Base-by-base conservation (phyloP, 2,329 filamentous ascomycete genomes). In the Sarocladium strictum region DNA sequence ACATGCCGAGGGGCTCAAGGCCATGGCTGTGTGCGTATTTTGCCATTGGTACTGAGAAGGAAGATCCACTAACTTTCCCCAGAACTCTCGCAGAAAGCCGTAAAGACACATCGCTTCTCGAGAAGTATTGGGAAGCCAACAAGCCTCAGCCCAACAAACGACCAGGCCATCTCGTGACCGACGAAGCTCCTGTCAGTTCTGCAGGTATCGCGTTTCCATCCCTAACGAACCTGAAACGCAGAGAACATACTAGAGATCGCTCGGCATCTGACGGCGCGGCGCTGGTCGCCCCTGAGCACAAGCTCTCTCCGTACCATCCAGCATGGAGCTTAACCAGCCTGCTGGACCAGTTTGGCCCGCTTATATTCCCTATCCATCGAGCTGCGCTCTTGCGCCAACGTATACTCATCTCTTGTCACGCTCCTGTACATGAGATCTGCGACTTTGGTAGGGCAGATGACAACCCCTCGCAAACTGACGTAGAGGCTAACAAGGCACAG, bases 351-450 rank as follows among this genome's bases (percentile, higher is more conserved):
- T 96, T 97, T 66, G 94, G 94, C 0, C 94, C 94, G 1, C 76
- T 99, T 55, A 83, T 97, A 52, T 99, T 97, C 65, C 90, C 94
- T 11, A 81, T 99, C 58, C 88, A 96, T 62, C 84, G 94, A 62
- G 90, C 91, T 43, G 90, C 92, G 7, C 73, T 99, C 51, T 72
- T 96, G 58, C 83, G 93, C 55, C 93, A 94, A 72, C 83, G 94
- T 55, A 93, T 99, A 55, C 72, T 99, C 53, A 86, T 99, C 58
- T 86, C 94, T 24, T 87, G 88, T 17, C 85, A 92, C 67, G 86
- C 92, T 11, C 94, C 94, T 1, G 90, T 99, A 21, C 86, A 92
- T 66, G 77, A 84, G 62, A 81, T 84, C 54, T 97, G 93, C 73
- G 90, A 96, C 69, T 96, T 92, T 77, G 91, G 92, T 96, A 76